Conservation (phyloP, 768 basidiomycete species). For the Termitomyces sp. region DNA sequence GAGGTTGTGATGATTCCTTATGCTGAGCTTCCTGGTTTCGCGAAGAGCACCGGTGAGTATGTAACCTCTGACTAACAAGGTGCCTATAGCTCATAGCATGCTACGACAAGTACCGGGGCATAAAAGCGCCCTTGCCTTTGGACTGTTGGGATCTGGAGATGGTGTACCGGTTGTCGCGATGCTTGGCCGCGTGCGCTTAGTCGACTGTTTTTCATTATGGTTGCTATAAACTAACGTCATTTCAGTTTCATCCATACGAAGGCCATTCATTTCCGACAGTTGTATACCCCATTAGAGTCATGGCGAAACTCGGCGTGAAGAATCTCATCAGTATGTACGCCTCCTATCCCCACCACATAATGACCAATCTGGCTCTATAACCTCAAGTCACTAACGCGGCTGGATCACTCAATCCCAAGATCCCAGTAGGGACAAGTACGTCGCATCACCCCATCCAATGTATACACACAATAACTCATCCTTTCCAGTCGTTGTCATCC, state of each 20-base stretch:
- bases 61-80: no score
- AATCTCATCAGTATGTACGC: slow-evolving; percentile 62
- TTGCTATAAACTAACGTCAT: background rate
- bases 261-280: slow-evolving; percentile 67
- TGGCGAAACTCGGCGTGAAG: slow-evolving; percentile 73
- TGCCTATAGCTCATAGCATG: background rate
- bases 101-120: slow-evolving; percentile 65
- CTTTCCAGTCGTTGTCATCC: slow-evolving; percentile 67
- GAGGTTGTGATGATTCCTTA: slow-evolving; percentile 62
- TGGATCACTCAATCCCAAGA: slow-evolving; percentile 68
- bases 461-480: slow-evolving; percentile 13
- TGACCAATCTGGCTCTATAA: background rate
- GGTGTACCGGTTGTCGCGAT: slow-evolving; percentile 84
- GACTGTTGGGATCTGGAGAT: slow-evolving; percentile 54
- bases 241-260: slow-evolving; percentile 81
- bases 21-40: slow-evolving; percentile 64
- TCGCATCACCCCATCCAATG: background rate
- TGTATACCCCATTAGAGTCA: slow-evolving; percentile 72
- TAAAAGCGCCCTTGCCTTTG: slow-evolving; percentile 76
- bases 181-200: slow-evolving; percentile 70
- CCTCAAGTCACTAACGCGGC: slow-evolving; percentile 83
- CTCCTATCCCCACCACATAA: background rate
- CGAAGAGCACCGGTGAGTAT: slow-evolving; percentile 65
- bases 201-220: no score
- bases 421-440: slow-evolving; percentile 80